A percentile compares a stretch with the other conserved stretches of the same genome.
These are phyloP conservation scores for Flaveria brownii DNA, from an alignment of 129 eudicot genomes.

Conservation along the genomic window DNA sequence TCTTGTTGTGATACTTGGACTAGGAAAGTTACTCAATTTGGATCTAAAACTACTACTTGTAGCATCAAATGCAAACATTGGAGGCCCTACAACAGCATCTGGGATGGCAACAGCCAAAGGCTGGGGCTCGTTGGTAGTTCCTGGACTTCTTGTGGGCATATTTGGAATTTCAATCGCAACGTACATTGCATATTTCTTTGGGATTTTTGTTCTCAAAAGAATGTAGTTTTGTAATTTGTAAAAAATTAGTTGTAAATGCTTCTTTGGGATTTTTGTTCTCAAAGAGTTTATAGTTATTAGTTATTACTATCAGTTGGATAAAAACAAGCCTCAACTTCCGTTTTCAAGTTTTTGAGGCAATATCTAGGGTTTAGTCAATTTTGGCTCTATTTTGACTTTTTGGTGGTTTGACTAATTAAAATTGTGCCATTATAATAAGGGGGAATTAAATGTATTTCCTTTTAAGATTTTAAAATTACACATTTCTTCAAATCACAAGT, in stretches of 20 bases:
- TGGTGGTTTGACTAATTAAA: too few species aligned
- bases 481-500: too few species aligned
- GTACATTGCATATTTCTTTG: slow-evolving; percentile 68
- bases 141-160: slow-evolving; percentile 81
- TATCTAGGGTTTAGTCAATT: too few species aligned
- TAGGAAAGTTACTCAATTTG: slow-evolving; percentile 62
- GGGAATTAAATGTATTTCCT: too few species aligned
- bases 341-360: too few species aligned
- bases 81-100: slow-evolving; percentile 93
- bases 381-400: too few species aligned
- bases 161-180: slow-evolving; percentile 79
- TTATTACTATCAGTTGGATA: too few species aligned
- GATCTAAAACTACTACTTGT: slow-evolving; percentile 57
- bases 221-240: slow-evolving; percentile 31
- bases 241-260: neutral
- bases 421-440: too few species aligned
- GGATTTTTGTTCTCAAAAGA: slow-evolving; percentile 51
- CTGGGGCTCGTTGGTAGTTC: slow-evolving; percentile 76
- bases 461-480: too few species aligned
- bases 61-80: slow-evolving; percentile 92
- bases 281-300: too few species aligned
- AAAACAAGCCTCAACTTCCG: too few species aligned
- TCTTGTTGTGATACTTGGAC: slow-evolving; percentile 58
- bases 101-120: slow-evolving; percentile 95
- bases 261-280: too few species aligned